Conservation (phyloP, 1,284 basidiomycete genomes). For the Microbotryum silenes-acaulis region DNA sequence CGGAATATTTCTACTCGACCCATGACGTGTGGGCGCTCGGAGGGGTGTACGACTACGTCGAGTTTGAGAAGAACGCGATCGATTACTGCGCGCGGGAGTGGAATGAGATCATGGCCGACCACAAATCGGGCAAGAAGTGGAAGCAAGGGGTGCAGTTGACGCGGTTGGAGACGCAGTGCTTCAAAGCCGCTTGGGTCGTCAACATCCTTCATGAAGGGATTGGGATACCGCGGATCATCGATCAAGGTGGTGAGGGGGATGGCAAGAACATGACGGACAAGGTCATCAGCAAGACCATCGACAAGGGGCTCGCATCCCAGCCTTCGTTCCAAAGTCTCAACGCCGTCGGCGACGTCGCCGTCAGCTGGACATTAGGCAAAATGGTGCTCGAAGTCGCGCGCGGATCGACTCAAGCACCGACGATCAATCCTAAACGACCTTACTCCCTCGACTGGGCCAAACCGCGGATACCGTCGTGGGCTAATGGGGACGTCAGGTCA, state of each 20-base stretch:
- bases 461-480: constrained; percentile 23
- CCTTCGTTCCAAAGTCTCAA: constrained; percentile 82
- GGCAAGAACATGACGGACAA: constrained; percentile 50
- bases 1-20: constrained; percentile 99
- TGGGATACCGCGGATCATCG: constrained; percentile 82
- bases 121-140: constrained; percentile 51
- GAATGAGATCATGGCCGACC: constrained; percentile 62
- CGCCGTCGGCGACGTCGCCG: constrained; percentile 80
- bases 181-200: constrained; percentile 97
- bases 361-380: constrained; percentile 96
- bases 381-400: constrained; percentile 81
- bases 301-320: constrained; percentile 61
- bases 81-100: constrained; percentile 77
- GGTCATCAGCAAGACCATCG: constrained; percentile 62
- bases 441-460: constrained; percentile 14
- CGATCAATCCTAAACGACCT: not conserved
- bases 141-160: constrained; percentile 60
- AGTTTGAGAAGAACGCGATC: constrained; percentile 87
- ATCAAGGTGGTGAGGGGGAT: constrained; percentile 59
- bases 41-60: constrained; percentile 89
- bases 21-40: constrained; percentile 86
- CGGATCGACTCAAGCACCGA: constrained; percentile 16
- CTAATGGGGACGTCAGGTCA: constrained; percentile 11
- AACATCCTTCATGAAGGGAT: constrained; percentile 96
- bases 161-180: constrained; percentile 92